Evolutionary conservation across 495 filamentous ascomycete genomes (phyloP), one percentile per base, ranked within the genome.

Genomic region (Articulospora tetracladia): DNA sequence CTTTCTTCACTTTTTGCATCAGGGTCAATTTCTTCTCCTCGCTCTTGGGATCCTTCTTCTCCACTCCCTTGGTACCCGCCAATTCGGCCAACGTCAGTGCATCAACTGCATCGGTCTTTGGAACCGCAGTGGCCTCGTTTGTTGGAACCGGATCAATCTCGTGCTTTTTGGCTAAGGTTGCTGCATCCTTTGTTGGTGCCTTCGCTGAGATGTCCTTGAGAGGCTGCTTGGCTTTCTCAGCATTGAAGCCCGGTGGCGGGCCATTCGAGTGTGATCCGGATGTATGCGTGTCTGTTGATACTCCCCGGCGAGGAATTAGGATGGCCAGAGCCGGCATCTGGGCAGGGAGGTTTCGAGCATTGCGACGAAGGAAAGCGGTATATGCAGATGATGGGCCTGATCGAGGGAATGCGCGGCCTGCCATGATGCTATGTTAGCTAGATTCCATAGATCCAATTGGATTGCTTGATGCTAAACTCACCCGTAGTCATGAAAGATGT

Each of bases 231-330:
- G 94, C 94, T 72, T 90, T 75, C 69, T 96, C 86, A 17, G 91
- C 77, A 70, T 97, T 92, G 80, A 97, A 99, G 10, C 94, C 95
- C 11, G 94, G 94, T 50, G 94, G 93, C 32, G 94, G 94, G 19
- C 84, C 87, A 47, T 75, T 76, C 23, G 79, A 71, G 19, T 74
- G 76, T 34, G 80, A 77, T 52, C 81, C 77, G 28, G 79, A 76
- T 26, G 83, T 84, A 19, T 84, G 82, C 39, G 86, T 85, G 59
- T 93, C 88, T 53, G 94, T 98, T 20, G 84, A 79, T 69, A 89
- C 83, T 64, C 72, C 77, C 61, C 86, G 81, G 66, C 75, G 70
- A 32, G 86, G 85, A 27, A 91, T 82, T 59, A 89, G 76, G 54
- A 90, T 83, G 11, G 84, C 87, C 48, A 86, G 76, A 10, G 85